Percentiles rank a stretch among this genome's conserved stretches.
Conservation (phyloP, 2,329 filamentous ascomycete species). For the Aspergillus ruber region DNA sequence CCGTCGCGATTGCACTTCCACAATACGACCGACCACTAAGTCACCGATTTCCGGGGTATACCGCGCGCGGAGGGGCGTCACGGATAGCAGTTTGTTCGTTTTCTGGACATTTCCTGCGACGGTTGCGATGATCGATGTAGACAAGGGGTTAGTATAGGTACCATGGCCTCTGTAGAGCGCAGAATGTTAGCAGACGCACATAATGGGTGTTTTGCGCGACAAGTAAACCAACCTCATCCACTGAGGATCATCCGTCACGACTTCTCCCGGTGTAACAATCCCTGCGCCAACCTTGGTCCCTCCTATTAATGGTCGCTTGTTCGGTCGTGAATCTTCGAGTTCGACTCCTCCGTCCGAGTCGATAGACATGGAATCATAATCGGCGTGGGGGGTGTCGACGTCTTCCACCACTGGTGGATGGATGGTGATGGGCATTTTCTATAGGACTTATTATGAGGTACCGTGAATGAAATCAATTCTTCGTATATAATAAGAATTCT, state of each 20-base stretch:
- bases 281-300: constrained; percentile 25
- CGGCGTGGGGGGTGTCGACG: constrained; percentile 30
- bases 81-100: constrained; percentile 94
- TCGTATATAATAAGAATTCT: neutral
- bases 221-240: constrained; percentile 63
- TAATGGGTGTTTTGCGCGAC: neutral
- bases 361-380: constrained; percentile 47
- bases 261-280: constrained; percentile 82
- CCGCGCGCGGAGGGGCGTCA: constrained; percentile 80
- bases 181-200: neutral
- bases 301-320: constrained; percentile 32
- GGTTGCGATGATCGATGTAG: constrained; percentile 72
- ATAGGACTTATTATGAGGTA: neutral
- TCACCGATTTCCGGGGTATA: constrained; percentile 97
- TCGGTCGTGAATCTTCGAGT: constrained; percentile 25
- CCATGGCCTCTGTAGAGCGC: constrained; percentile 68
- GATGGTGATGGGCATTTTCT: constrained; percentile 54
- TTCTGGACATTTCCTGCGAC: constrained; percentile 85
- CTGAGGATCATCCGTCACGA: constrained; percentile 85
- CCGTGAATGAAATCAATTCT: no score
- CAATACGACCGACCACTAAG: constrained; percentile 85
- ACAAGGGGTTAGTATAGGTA: constrained; percentile 63
- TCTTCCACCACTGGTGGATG: constrained; percentile 44
- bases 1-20: constrained; percentile 85
- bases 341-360: constrained; percentile 38